Evolutionary conservation across 306 rosid genomes (phyloP).

Genomic region (Arachis stenosperma): DNA sequence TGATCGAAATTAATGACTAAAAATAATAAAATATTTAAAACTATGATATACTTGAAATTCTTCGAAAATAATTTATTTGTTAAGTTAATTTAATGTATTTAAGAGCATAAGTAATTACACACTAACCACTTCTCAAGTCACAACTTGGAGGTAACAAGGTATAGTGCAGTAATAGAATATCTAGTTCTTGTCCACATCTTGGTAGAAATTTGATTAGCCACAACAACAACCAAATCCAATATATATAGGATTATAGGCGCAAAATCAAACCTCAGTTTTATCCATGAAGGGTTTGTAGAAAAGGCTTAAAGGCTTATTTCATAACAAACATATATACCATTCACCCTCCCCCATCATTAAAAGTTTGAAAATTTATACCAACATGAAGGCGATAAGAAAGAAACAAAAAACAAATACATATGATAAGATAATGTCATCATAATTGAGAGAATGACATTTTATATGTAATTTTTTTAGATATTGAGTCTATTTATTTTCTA

Average conservation of each 20-base stretch:
- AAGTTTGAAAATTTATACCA: not conserved
- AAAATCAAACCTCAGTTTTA: not conserved
- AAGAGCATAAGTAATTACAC: not conserved
- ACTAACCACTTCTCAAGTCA: not conserved
- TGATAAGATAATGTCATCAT: not conserved
- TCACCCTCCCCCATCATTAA: not conserved
- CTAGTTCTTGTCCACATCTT: not conserved
- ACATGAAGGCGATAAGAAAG: not conserved
- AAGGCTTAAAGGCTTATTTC: conserved; percentile 9
- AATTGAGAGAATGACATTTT: not conserved
- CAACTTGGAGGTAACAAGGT: not conserved
- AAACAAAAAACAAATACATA: not conserved
- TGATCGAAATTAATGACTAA: too few relatives aligned
- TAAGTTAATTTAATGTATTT: not conserved
- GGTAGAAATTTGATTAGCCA: not conserved
- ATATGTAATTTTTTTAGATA: too few relatives aligned
- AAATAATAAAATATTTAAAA: too few relatives aligned
- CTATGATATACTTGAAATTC: too few relatives aligned
- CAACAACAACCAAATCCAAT: not conserved
- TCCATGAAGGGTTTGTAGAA: not conserved
- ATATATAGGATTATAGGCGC: not conserved
- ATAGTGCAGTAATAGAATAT: not conserved
- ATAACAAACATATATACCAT: not conserved
- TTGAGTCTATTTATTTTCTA: too few relatives aligned
- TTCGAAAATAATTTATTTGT: too few relatives aligned